A percentile compares a stretch with the other conserved stretches of the same genome.
These are phyloP conservation scores for Triticum turgidum DNA, from an alignment of 176 grass and related monocot genomes.

Conservation along the genomic window DNA sequence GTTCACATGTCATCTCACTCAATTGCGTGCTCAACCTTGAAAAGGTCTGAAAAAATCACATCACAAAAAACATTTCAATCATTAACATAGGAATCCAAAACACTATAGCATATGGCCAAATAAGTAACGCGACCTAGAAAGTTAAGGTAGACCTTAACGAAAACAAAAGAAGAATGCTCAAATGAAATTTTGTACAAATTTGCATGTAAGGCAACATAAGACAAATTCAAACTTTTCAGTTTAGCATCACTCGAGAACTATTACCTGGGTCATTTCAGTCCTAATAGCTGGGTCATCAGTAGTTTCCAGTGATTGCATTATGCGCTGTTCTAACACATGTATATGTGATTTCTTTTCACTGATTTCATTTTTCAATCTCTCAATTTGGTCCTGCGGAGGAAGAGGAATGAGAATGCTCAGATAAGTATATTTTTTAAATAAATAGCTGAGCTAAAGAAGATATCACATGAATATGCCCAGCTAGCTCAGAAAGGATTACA, in stretches of 20 bases:
- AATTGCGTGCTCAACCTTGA: constrained; percentile 79
- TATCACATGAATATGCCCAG: neutral
- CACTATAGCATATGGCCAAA: neutral
- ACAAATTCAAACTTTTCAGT: constrained; percentile 12
- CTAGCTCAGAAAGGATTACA: constrained; percentile 7
- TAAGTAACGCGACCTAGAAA: neutral
- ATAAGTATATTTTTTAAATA: constrained; percentile 16
- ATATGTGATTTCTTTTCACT: constrained; percentile 95
- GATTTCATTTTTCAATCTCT: constrained; percentile 76
- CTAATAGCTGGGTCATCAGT: constrained; percentile 50
- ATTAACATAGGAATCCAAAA: neutral
- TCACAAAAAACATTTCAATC: neutral
- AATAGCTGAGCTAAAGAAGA: neutral
- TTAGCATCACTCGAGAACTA: constrained; percentile 10
- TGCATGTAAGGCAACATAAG: constrained; percentile 11
- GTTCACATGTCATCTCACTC: constrained; percentile 91
- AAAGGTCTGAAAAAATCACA: constrained; percentile 58
- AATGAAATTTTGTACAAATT: constrained; percentile 19
- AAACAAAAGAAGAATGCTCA: constrained; percentile 25
- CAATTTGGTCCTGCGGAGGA: constrained; percentile 68
- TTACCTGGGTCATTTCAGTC: constrained; percentile 83
- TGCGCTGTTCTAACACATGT: constrained; percentile 80
- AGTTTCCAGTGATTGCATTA: constrained; percentile 71
- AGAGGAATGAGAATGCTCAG: constrained; percentile 8
- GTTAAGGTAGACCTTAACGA: constrained; percentile 13